Evolutionary conservation across 2,329 filamentous ascomycete genomes (phyloP), one percentile per base, ranked within the genome.

Genomic region (Akanthomyces uredinophilus): DNA sequence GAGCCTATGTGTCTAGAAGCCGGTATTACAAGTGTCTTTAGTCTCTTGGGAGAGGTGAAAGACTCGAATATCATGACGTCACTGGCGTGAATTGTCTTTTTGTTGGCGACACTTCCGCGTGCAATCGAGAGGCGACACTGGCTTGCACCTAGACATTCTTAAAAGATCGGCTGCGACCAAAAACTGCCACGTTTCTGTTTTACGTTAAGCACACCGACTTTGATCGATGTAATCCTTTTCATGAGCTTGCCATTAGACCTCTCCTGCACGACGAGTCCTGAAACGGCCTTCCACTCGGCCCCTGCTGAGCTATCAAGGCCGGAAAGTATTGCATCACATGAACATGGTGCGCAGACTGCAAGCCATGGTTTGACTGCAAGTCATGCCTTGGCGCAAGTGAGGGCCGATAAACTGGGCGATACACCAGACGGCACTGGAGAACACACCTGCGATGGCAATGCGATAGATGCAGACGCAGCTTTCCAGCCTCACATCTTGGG

Each of bases 401-500:
- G 7, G 22, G 18, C n/a, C n/a, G 6, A 24, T 24, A 2, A 46
- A 24, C 4, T 24, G n/a, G 43, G 18, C 43, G 43, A 22, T 4
- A 14, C 6, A 6, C n/a, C 11, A 5, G 43, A 4, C 16, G 18
- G 8, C n/a, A 14, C 18, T 46, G 18, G 43, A 46, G 43, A 6
- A 8, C 7, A 46, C 18, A 22, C 43, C 10, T n/a, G 41, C 41
- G 43, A 22, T 46, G 43, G n/a, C 43, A 14, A 46, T 16, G 37
- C 37, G 37, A 5, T 14, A 16, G 37, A 39, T n/a, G 3, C 18
- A 20, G 43, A 46, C 27, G 47, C 27, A 8, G 13, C 47, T 2
- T 50, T 52, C 29, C 49, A 52, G 49, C 49, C 49, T 37, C 49
- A 37, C 24, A 52, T 57, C 54, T 22, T 57, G 27, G 54, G 41